A percentile compares a stretch with the other conserved stretches of the same genome.
Evolutionary conservation across 2,329 filamentous ascomycete species (phyloP).

Genomic region (Trichoderma brevicompactum): DNA sequence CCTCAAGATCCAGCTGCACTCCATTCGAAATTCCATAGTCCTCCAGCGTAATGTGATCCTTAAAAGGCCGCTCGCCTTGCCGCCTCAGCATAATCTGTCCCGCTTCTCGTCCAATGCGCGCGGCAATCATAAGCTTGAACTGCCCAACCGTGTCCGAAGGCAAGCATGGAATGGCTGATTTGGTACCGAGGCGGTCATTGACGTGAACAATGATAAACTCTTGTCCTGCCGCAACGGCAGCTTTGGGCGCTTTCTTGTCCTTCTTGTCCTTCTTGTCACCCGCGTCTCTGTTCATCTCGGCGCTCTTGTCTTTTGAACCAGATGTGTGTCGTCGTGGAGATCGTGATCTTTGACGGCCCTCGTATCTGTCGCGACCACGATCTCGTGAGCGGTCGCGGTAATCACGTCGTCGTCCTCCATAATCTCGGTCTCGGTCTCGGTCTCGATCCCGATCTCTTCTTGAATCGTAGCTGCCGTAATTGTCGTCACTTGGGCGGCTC

Average conservation of each 20-base stretch:
- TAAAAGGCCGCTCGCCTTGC: constrained; percentile 91
- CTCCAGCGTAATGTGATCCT: constrained; percentile 82
- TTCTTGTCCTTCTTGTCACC: constrained; percentile 48
- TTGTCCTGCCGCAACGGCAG: constrained; percentile 53
- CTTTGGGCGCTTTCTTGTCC: constrained; percentile 34
- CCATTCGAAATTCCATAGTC: constrained; percentile 96
- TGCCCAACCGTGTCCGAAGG: constrained; percentile 81
- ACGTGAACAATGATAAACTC: constrained; percentile 94
- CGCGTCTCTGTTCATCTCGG: constrained; percentile 47
- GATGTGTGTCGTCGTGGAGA: constrained; percentile 35
- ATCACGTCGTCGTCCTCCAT: constrained; percentile 48
- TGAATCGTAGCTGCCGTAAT: constrained; percentile 43
- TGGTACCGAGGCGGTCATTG: constrained; percentile 96
- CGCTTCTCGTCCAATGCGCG: constrained; percentile 83
- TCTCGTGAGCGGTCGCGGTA: constrained; percentile 48
- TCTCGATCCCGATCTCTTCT: constrained; percentile 41
- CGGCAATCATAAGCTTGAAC: constrained; percentile 91
- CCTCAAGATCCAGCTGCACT: constrained; percentile 69
- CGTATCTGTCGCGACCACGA: constrained; percentile 40
- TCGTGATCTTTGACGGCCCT: constrained; percentile 31
- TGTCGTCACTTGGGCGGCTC: constrained; percentile 53
- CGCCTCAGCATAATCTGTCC: constrained; percentile 91
- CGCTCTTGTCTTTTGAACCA: constrained; percentile 43
- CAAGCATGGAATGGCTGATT: constrained; percentile 88
- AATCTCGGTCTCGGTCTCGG: constrained; percentile 35